A percentile compares a stretch with the other conserved stretches of the same genome.
phyloP scores from a whole-genome alignment of 257 asterid species.

The Voacanga thouarsii region DNA sequence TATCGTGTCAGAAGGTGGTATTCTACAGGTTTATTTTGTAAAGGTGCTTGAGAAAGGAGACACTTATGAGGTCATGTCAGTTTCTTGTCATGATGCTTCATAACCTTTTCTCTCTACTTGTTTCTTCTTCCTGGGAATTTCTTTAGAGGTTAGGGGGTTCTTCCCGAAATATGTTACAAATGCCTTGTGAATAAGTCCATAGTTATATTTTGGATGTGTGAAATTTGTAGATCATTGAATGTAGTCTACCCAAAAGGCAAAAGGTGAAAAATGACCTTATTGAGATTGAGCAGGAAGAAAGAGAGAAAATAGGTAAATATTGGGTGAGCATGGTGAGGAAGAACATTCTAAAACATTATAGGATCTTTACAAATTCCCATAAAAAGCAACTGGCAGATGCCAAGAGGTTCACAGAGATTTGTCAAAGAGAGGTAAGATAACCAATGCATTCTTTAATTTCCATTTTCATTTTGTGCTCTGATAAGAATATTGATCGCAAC shows the following conservation, averaged over 20 bases:
- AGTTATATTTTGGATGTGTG: too few species aligned
- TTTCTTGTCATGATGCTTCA: neutral
- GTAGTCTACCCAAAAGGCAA: constrained; percentile 74
- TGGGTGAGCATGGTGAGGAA: constrained; percentile 88
- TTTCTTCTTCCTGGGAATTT: constrained; percentile 16
- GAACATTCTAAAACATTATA: constrained; percentile 90
- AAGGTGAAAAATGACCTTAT: constrained; percentile 84
- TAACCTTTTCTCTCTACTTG: neutral
- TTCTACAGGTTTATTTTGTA: constrained; percentile 82
- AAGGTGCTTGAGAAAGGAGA: too few species aligned
- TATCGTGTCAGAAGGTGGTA: constrained; percentile 84
- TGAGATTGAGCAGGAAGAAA: constrained; percentile 82
- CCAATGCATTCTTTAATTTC: neutral
- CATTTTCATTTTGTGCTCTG: constrained; percentile 1
- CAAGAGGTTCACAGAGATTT: constrained; percentile 77
- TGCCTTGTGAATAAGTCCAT: neutral
- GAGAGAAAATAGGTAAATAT: constrained; percentile 64
- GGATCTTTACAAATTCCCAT: constrained; percentile 60
- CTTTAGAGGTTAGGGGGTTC: constrained; percentile 12
- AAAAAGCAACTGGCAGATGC: constrained; percentile 83
- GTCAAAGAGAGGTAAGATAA: constrained; percentile 90
- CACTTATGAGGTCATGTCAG: constrained; percentile 73
- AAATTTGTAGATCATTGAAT: constrained; percentile 84
- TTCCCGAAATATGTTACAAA: neutral
- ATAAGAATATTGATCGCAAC: constrained; percentile 13